Conservation (phyloP, 305 asterid genomes). For the Rubia balearica region DNA sequence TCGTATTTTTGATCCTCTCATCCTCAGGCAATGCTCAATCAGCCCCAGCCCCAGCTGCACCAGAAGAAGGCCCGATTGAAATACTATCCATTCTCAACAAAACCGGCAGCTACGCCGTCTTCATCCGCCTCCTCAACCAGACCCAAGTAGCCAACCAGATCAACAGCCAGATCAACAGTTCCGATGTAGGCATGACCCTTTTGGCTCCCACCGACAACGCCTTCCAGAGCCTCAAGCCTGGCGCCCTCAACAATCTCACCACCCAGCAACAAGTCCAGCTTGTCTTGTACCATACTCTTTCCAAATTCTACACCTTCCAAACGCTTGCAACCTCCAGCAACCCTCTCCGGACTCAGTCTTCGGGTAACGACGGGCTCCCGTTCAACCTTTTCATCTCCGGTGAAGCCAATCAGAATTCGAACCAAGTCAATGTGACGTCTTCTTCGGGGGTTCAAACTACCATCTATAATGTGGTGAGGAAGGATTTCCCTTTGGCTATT, state of each 20-base stretch:
- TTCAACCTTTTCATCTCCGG: constrained; percentile 64
- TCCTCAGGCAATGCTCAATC: constrained; percentile 34
- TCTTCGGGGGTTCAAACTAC: constrained; percentile 34
- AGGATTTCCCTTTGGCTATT: constrained; percentile 59
- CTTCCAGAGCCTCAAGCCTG: constrained; percentile 66
- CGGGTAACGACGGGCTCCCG: constrained; percentile 42
- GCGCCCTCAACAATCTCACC: constrained; percentile 57
- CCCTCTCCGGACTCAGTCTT: constrained; percentile 77
- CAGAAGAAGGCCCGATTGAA: constrained; percentile 55
- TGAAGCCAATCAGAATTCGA: constrained; percentile 32
- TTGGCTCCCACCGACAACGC: constrained; percentile 85
- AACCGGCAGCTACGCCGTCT: constrained; percentile 38
- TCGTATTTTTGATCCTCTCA: constrained; percentile 24
- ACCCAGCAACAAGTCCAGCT: constrained; percentile 63
- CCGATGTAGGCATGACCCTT: constrained; percentile 68
- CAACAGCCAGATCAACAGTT: constrained; percentile 72
- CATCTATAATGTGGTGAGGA: constrained; percentile 44
- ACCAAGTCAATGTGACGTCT: constrained; percentile 57
- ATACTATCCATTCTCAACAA: constrained; percentile 54
- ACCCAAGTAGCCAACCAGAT: constrained; percentile 57
- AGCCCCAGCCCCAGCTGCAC: constrained; percentile 47
- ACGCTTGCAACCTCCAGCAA: constrained; percentile 56
- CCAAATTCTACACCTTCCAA: constrained; percentile 51
- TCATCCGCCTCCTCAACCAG: constrained; percentile 47
- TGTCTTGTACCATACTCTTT: constrained; percentile 50